Evolutionary conservation across 441 rosid species (phyloP).

Genomic region (Erodium trifolium): DNA sequence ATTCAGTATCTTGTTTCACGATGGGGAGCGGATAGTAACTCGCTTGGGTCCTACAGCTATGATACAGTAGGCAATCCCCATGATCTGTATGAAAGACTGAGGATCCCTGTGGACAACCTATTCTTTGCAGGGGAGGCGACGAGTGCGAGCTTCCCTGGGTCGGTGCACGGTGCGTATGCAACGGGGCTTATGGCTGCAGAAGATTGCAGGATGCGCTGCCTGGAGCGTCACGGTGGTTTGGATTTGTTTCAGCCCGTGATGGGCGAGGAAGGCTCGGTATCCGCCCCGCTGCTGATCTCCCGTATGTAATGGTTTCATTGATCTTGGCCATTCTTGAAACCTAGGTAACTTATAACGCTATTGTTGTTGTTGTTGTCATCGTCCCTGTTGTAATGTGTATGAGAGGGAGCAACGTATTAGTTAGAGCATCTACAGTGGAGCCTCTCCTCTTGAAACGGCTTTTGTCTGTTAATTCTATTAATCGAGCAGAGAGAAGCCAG

Average conservation of each 20-base stretch:
- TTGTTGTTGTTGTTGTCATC: no score
- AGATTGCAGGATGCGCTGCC: conserved; percentile 4
- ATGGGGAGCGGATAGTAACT: conserved; percentile 64
- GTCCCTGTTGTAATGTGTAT: no score
- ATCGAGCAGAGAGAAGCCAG: no score
- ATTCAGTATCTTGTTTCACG: conserved; percentile 71
- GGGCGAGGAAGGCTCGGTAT: not conserved
- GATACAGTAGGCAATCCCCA: conserved; percentile 4
- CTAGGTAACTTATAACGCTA: no score
- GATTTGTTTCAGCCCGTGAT: conserved; percentile 2
- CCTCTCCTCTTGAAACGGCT: no score
- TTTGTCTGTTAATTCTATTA: no score
- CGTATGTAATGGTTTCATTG: not conserved
- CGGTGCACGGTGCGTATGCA: not conserved
- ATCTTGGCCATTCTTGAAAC: no score
- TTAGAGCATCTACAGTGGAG: no score
- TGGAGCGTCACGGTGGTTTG: not conserved
- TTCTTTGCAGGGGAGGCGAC: conserved; percentile 4
- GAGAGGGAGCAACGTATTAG: no score
- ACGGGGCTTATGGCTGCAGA: conserved; percentile 4
- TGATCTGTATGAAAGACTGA: not conserved
- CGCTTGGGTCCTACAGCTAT: not conserved
- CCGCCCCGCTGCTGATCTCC: not conserved
- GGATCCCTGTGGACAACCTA: not conserved
- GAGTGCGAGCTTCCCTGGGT: not conserved